Evolutionary conservation across 352 stramenopile genomes (phyloP), one percentile per base, ranked within the genome.

Genomic region (Phytopythium litorale): DNA sequence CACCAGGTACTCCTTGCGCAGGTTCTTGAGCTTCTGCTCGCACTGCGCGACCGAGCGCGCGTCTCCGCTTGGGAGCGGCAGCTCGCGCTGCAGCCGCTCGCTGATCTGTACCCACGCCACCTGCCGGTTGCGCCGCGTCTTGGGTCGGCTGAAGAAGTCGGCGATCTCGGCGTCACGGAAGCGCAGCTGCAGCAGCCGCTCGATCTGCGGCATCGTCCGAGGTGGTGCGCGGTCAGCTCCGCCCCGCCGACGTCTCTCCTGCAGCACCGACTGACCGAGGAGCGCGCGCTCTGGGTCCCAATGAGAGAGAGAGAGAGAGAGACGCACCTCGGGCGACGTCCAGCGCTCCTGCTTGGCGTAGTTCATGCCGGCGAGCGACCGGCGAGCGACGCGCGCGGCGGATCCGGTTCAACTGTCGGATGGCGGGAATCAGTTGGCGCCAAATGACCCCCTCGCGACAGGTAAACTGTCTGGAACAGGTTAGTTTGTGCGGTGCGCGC

Each of bases 11-110:
- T 65, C 60, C 43, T 65, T 65, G 51, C 60, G 60, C 60, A 65
- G 53, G 53, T 65, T 65, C 42, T 65, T 65, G 60, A 65, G 43
- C 53, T 65, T 65, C 43, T 65, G 60, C 51, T 65, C 60, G 60
- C 60, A 65, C 40, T 65, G 60, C 51, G 51, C 46, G 40, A 55
- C 40, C 13, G 60, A 65, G 43, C 60, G 60, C 51, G 54, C 40
- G 51, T 59, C 60, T 3, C 60, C 60, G 51, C 52, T 65, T 28
- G 52, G 19, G 28, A 65, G 60, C 40, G 60, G 60, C 43, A 65
- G 60, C 53, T 65, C 60, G 13, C 28, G 30, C 19, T 35, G 51
- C 30, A 65, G 52, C 16, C 52, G 51, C 60, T 65, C 28, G 35
- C 60, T 65, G 19, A 65, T 52, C 38, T 53, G 51, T 21, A 37